Evolutionary conservation across 2,329 filamentous ascomycete species (phyloP).

Genomic region (Fusarium caatingaense): DNA sequence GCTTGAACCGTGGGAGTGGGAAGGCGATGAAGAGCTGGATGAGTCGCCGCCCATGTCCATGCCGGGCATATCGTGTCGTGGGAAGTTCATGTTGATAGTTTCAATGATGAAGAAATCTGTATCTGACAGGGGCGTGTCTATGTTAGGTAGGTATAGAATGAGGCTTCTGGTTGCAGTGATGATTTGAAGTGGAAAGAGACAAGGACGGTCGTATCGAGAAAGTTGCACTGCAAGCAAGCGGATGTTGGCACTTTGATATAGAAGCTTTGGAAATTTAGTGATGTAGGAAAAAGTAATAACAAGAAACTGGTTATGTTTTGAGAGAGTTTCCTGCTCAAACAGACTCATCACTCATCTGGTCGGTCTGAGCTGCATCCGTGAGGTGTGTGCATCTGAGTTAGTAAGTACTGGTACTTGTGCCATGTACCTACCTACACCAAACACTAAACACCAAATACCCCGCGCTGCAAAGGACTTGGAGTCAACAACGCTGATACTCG

Average conservation of each 20-base stretch:
- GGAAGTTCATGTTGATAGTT: conserved; percentile 32
- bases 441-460: conserved; percentile 1
- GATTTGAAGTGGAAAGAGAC: background rate
- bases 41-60: conserved; percentile 36
- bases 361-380: conserved; percentile 3
- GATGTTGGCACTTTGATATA: background rate
- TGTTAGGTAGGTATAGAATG: background rate
- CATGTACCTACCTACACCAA: conserved; percentile 19
- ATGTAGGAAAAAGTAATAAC: background rate
- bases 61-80: conserved; percentile 45
- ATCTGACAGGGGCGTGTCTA: background rate
- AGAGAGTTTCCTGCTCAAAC: conserved; percentile 36
- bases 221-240: background rate
- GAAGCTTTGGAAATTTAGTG: background rate
- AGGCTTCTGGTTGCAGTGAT: background rate
- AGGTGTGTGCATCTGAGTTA: background rate
- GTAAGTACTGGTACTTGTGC: conserved; percentile 31
- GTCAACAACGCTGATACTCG: background rate
- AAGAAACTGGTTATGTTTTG: background rate
- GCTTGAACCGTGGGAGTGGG: conserved; percentile 27
- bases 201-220: background rate
- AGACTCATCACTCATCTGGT: conserved; percentile 28
- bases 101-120: background rate
- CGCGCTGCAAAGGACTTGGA: background rate
- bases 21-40: conserved; percentile 16